These are phyloP conservation scores for Chaetothyriales sp. DNA, from an alignment of 2,329 filamentous ascomycete species.

Conservation along the genomic window DNA sequence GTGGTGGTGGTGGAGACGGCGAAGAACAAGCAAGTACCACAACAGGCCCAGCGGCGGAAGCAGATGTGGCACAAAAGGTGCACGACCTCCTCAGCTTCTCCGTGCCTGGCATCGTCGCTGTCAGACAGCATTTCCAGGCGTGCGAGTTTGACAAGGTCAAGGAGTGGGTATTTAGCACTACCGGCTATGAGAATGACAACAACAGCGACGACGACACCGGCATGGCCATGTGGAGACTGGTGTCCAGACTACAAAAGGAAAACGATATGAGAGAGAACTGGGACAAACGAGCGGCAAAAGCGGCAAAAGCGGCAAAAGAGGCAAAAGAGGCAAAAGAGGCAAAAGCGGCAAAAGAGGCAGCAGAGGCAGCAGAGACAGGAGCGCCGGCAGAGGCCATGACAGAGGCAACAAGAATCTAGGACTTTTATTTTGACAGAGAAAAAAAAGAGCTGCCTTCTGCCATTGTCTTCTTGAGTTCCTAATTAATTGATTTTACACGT, in stretches of 20 bases:
- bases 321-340: too few relatives aligned
- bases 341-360: neutral
- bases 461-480: constrained; percentile 21
- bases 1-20: too few relatives aligned
- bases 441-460: constrained; percentile 19
- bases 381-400: too few relatives aligned
- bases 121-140: neutral
- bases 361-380: neutral
- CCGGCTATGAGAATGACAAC: neutral
- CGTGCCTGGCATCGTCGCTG: neutral
- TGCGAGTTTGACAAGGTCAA: neutral
- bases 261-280: neutral
- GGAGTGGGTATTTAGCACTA: neutral
- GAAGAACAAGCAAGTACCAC: neutral
- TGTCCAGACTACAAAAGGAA: neutral
- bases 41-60: too few relatives aligned
- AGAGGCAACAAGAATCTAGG: too few relatives aligned
- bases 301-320: neutral
- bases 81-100: neutral
- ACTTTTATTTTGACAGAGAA: neutral
- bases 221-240: neutral
- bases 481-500: constrained; percentile 11
- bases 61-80: neutral
- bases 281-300: constrained; percentile 1
- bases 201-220: neutral